Conservation (phyloP, 179 eudicot species). For the Camellia oleifera region DNA sequence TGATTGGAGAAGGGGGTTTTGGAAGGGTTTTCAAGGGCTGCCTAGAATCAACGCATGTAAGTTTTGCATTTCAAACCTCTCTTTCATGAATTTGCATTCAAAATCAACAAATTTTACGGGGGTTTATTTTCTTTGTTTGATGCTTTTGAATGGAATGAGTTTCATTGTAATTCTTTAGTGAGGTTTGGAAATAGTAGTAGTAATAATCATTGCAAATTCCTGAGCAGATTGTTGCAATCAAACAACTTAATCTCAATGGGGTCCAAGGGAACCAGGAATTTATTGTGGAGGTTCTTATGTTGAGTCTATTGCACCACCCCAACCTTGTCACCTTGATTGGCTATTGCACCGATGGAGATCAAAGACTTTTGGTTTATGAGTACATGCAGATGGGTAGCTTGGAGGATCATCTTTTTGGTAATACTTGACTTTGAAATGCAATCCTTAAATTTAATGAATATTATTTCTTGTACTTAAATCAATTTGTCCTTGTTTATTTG, state of each 20-base stretch:
- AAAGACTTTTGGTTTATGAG: constrained; percentile 82
- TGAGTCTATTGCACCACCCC: constrained; percentile 80
- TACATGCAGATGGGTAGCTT: constrained; percentile 90
- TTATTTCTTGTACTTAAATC: not conserved
- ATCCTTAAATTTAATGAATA: not conserved
- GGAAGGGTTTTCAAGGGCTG: constrained; percentile 81
- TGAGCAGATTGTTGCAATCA: constrained; percentile 64
- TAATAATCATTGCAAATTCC: constrained; percentile 8
- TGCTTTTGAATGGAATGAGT: not conserved
- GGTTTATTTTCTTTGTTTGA: not conserved
- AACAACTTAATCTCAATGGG: constrained; percentile 71
- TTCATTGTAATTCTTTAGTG: not conserved
- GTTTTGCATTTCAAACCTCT: constrained; percentile 6
- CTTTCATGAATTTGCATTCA: not conserved
- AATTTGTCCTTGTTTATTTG: not conserved
- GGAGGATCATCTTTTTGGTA: constrained; percentile 87
- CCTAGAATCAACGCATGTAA: constrained; percentile 60
- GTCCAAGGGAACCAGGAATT: constrained; percentile 92
- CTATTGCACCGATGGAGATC: constrained; percentile 83
- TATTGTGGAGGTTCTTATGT: constrained; percentile 82
- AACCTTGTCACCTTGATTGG: constrained; percentile 86
- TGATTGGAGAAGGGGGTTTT: constrained; percentile 92
- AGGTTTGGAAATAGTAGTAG: not conserved
- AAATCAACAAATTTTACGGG: not conserved
- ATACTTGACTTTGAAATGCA: not conserved